Conservation (phyloP, 768 basidiomycete species). For the Sistotremastrum suecicum region DNA sequence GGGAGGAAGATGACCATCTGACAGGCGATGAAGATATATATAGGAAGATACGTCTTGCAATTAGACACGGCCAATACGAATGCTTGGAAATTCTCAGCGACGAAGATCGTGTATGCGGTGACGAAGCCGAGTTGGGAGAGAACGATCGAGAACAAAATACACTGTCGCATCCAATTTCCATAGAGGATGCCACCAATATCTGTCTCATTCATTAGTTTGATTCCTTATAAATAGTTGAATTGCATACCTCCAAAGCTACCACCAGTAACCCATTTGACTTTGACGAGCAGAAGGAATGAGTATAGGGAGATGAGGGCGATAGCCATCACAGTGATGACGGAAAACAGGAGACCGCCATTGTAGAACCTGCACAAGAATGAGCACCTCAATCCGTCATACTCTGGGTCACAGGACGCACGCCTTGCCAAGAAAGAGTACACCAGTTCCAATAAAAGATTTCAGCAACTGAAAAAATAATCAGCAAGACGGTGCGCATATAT, state of each 20-base stretch:
- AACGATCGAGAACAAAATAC: constrained; percentile 77
- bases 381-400: neutral
- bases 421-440: constrained; percentile 90
- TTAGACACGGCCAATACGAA: constrained; percentile 73
- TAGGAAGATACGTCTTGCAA: constrained; percentile 51
- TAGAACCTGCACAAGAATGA: constrained; percentile 46
- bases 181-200: constrained; percentile 91
- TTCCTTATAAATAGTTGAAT: neutral
- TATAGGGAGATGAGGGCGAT: constrained; percentile 83
- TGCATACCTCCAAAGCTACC: constrained; percentile 86
- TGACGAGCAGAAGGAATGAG: constrained; percentile 83
- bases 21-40: constrained; percentile 66
- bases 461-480: constrained; percentile 40
- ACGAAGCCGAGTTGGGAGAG: constrained; percentile 87
- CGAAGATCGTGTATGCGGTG: constrained; percentile 88
- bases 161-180: constrained; percentile 84
- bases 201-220: constrained; percentile 14
- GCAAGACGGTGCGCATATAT: neutral
- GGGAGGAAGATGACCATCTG: constrained; percentile 85
- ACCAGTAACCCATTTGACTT: constrained; percentile 76
- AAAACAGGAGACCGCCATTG: constrained; percentile 93
- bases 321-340: constrained; percentile 54
- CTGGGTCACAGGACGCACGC: constrained; percentile 37
- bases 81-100: constrained; percentile 83
- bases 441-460: constrained; percentile 92